Conservation (phyloP, 768 basidiomycete genomes). For the Imleria badia region DNA sequence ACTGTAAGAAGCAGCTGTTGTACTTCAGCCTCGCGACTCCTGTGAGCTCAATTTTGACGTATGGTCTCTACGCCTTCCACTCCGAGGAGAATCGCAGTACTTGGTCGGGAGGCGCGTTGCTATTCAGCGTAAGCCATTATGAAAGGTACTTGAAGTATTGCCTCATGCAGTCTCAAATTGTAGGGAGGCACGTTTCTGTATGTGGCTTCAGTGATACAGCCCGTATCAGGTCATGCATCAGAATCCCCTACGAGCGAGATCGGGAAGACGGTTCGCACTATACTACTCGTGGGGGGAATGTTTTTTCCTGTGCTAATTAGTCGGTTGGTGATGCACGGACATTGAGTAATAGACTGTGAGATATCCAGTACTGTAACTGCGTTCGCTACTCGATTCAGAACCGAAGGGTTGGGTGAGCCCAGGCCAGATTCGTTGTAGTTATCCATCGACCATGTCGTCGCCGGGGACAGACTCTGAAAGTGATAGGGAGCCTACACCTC, state of each 20-base stretch:
- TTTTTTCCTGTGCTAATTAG: slow-evolving; percentile 65
- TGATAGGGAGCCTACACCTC: slow-evolving; percentile 25
- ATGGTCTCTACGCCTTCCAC: slow-evolving; percentile 54
- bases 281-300: slow-evolving; percentile 66
- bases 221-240: slow-evolving; percentile 53
- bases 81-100: slow-evolving; percentile 38
- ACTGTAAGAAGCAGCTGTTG: slow-evolving; percentile 73
- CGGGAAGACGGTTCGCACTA: slow-evolving; percentile 44
- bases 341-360: slow-evolving; percentile 24
- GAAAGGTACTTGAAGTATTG: background rate
- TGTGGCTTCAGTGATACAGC: slow-evolving; percentile 88
- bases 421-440: slow-evolving; percentile 2
- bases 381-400: background rate
- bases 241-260: slow-evolving; percentile 40
- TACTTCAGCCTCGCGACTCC: slow-evolving; percentile 87
- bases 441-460: slow-evolving; percentile 26
- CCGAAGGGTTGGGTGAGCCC: background rate
- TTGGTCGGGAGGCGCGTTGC: slow-evolving; percentile 74
- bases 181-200: slow-evolving; percentile 95
- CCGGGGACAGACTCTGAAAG: slow-evolving; percentile 30
- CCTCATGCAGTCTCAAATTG: background rate
- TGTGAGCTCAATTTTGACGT: slow-evolving; percentile 75
- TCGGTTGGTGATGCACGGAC: slow-evolving; percentile 60
- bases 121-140: slow-evolving; percentile 69
- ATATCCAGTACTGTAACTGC: background rate